Evolutionary conservation across 2,329 filamentous ascomycete species (phyloP).

Genomic region (Leptoxyphium fumago): DNA sequence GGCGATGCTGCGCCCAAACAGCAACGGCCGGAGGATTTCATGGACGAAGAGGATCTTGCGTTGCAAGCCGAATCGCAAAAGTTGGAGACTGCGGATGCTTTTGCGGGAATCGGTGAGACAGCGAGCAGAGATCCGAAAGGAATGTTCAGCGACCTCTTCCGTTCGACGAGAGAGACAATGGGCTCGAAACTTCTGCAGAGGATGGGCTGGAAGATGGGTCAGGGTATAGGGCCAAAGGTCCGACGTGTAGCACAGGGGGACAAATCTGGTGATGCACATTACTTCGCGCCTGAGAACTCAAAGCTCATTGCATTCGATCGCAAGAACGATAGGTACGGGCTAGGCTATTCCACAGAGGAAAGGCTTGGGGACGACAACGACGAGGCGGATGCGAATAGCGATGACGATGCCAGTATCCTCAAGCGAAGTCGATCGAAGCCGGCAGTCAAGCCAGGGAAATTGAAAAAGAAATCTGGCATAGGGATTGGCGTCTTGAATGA

Average conservation of each 20-base stretch:
- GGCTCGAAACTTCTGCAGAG: constrained; percentile 69
- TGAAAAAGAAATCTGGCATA: constrained; percentile 55
- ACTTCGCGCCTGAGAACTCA: constrained; percentile 77
- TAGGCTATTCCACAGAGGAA: constrained; percentile 50
- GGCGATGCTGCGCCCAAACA: constrained; percentile 36
- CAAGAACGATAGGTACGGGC: constrained; percentile 55
- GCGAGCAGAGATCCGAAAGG: constrained; percentile 26
- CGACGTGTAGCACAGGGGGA: constrained; percentile 58
- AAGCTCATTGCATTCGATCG: constrained; percentile 49
- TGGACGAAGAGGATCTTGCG: constrained; percentile 92
- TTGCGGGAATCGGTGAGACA: constrained; percentile 58
- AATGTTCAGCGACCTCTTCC: constrained; percentile 57
- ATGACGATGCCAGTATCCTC: constrained; percentile 17
- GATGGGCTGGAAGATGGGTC: constrained; percentile 94
- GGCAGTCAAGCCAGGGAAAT: constrained; percentile 23
- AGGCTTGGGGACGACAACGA: constrained; percentile 29
- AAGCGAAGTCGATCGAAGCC: constrained; percentile 18
- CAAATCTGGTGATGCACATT: constrained; percentile 40
- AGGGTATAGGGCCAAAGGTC: constrained; percentile 81
- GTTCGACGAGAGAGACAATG: constrained; percentile 64
- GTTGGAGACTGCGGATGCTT: constrained; percentile 58
- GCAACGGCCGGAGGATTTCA: constrained; percentile 76
- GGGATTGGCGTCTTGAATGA: constrained; percentile 85
- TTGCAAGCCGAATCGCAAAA: constrained; percentile 67
- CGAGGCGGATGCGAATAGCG: constrained; percentile 19